These are phyloP conservation scores for Moricandia moricandioides DNA, from an alignment of 345 rosid genomes.

Conservation along the genomic window DNA sequence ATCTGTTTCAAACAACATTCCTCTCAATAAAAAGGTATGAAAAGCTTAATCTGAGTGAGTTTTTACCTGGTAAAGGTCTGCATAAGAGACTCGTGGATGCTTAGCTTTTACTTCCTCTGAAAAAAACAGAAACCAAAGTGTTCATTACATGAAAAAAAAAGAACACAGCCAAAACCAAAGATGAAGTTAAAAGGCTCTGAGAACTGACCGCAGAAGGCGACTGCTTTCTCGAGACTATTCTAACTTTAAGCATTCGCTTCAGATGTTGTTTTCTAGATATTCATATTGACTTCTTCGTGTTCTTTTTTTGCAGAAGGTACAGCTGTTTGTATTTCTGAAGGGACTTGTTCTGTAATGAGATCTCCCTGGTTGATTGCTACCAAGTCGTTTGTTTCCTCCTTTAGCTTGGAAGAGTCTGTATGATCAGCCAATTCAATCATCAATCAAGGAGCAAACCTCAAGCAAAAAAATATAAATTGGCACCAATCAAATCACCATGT, in stretches of 20 bases:
- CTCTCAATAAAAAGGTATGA: neutral
- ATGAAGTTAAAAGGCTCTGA: neutral
- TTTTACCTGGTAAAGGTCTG: slow-evolving; percentile 85
- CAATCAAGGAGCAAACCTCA: neutral
- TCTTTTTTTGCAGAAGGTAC: slow-evolving; percentile 74
- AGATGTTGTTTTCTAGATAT: slow-evolving; percentile 66
- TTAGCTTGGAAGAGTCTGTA: neutral
- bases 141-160: slow-evolving; percentile 23
- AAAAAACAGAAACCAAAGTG: slow-evolving; percentile 15
- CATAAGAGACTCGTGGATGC: slow-evolving; percentile 66
- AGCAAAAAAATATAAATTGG: neutral
- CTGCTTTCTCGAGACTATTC: slow-evolving; percentile 41
- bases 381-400: neutral
- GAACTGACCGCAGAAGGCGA: slow-evolving; percentile 63
- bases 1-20: neutral
- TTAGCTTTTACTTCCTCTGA: slow-evolving; percentile 65
- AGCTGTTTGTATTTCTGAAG: slow-evolving; percentile 52
- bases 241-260: slow-evolving; percentile 65
- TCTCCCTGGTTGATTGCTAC: too few species aligned
- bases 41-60: neutral
- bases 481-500: neutral
- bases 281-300: slow-evolving; percentile 70
- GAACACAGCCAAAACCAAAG: slow-evolving; percentile 9
- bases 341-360: slow-evolving; percentile 39
- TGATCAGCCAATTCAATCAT: neutral